These are phyloP conservation scores for Neurospora crassa DNA, from an alignment of 2,329 filamentous ascomycete species.

Conservation along the genomic window DNA sequence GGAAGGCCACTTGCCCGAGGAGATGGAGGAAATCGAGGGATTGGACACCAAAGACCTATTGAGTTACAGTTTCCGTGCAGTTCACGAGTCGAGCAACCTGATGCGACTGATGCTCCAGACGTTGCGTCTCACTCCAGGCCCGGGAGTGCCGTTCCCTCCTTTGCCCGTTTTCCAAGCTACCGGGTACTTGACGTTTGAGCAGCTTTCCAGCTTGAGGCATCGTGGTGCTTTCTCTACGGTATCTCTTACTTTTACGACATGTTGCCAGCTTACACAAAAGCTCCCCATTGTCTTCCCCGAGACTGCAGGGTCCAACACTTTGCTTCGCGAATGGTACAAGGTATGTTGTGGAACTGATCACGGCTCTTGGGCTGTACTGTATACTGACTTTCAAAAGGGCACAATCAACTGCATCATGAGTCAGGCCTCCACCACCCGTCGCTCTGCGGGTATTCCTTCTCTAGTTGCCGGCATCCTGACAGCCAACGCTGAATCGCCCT, in stretches of 20 bases:
- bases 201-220: conserved; percentile 76
- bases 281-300: conserved; percentile 23
- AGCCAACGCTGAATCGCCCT: conserved; percentile 48
- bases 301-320: conserved; percentile 26
- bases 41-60: conserved; percentile 79
- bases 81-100: conserved; percentile 86
- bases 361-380: neutral
- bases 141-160: conserved; percentile 37
- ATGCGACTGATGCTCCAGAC: conserved; percentile 53
- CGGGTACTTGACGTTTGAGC: conserved; percentile 67
- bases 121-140: conserved; percentile 35
- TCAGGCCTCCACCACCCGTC: conserved; percentile 72
- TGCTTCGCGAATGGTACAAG: conserved; percentile 63
- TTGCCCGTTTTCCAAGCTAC: conserved; percentile 51
- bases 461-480: conserved; percentile 74
- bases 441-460: conserved; percentile 86
- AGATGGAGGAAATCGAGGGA: conserved; percentile 61
- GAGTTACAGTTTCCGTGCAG: conserved; percentile 87
- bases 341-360: conserved; percentile 27
- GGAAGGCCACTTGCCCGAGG: conserved; percentile 74
- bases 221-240: conserved; percentile 91
- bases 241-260: conserved; percentile 73
- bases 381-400: conserved; percentile 30
- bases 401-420: conserved; percentile 61
- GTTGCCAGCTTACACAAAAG: conserved; percentile 58